phyloP scores from a whole-genome alignment of 2,329 filamentous ascomycete genomes.

The Zelopaecilomyces penicillatus region DNA sequence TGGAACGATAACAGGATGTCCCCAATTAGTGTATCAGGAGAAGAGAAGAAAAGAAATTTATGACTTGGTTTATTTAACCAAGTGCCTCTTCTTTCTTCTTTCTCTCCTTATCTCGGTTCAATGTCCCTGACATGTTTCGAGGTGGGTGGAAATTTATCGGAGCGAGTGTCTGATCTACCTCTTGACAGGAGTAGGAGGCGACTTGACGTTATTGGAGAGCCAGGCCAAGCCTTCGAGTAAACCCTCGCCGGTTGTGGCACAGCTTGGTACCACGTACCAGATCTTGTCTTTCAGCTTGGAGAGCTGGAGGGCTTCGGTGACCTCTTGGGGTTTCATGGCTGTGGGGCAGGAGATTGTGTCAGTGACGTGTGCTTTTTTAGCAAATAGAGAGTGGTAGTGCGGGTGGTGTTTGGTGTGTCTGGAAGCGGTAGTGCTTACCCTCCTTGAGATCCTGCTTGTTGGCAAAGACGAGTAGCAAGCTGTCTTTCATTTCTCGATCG shows the following conservation, averaged over 20 bases:
- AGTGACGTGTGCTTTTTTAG: not conserved
- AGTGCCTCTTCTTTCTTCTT: no score
- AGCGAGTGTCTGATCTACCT: slow-evolving; percentile 30
- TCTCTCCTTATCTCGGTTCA: no score
- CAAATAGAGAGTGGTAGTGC: not conserved
- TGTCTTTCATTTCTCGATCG: slow-evolving; percentile 96
- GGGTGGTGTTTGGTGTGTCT: not conserved
- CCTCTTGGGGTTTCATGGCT: slow-evolving; percentile 74
- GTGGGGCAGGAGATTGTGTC: slow-evolving; percentile 2
- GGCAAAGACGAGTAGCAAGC: slow-evolving; percentile 87
- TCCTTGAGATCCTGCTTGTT: slow-evolving; percentile 96
- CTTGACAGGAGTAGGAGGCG: slow-evolving; percentile 45
- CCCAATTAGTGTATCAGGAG: no score
- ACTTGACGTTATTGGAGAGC: slow-evolving; percentile 79
- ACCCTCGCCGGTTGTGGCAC: slow-evolving; percentile 73
- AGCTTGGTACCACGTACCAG: slow-evolving; percentile 79
- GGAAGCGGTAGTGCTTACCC: slow-evolving; percentile 40
- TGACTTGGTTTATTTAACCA: no score
- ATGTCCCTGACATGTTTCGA: no score
- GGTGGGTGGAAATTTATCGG: no score
- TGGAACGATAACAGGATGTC: no score
- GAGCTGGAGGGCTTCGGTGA: slow-evolving; percentile 69
- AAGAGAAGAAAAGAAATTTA: no score
- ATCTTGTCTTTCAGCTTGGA: slow-evolving; percentile 73
- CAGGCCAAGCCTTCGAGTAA: slow-evolving; percentile 74